Evolutionary conservation across 805 yeast genomes (phyloP).

Genomic region (Yarrowia sp.): DNA sequence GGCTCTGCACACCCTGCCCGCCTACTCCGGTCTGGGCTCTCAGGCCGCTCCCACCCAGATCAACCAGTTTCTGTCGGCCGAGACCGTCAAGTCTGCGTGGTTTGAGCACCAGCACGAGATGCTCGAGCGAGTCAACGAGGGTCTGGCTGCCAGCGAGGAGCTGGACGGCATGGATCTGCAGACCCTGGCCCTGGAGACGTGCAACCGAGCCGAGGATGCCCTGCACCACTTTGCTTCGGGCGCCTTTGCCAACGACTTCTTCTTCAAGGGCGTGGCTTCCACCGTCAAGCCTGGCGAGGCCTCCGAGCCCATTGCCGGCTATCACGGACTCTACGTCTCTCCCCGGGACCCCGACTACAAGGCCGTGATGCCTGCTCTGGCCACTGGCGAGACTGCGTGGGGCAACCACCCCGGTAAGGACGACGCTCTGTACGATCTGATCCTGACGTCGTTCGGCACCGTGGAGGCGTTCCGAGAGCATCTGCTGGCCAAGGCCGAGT

Average conservation of each 20-base stretch:
- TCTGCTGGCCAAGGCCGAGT: conserved; percentile 64
- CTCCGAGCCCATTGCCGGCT: conserved; percentile 30
- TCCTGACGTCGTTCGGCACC: conserved; percentile 64
- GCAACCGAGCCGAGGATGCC: conserved; percentile 29
- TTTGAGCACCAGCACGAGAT: conserved; percentile 65
- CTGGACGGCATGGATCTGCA: conserved; percentile 29
- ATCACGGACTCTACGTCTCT: not conserved
- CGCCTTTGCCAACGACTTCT: conserved; percentile 87
- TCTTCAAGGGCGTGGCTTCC: conserved; percentile 44
- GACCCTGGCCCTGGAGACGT: conserved; percentile 30
- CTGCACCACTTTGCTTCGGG: conserved; percentile 64
- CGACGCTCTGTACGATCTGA: conserved; percentile 28
- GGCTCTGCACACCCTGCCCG: conserved; percentile 23
- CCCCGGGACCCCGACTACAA: conserved; percentile 44
- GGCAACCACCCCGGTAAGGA: conserved; percentile 24
- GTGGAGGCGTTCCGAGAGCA: conserved; percentile 73
- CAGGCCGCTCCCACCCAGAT: conserved; percentile 37
- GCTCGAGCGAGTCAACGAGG: conserved; percentile 36
- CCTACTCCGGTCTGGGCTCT: conserved; percentile 6
- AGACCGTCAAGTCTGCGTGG: conserved; percentile 79
- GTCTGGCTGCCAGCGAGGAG: conserved; percentile 28
- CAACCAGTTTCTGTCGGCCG: conserved; percentile 58
- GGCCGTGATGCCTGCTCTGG: conserved; percentile 7
- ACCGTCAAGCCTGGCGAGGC: conserved; percentile 35
- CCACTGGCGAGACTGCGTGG: not conserved